A percentile compares a stretch with the other conserved stretches of the same genome.
phyloP scores from a whole-genome alignment of 768 basidiomycete genomes.

The Termitomyces sp. region DNA sequence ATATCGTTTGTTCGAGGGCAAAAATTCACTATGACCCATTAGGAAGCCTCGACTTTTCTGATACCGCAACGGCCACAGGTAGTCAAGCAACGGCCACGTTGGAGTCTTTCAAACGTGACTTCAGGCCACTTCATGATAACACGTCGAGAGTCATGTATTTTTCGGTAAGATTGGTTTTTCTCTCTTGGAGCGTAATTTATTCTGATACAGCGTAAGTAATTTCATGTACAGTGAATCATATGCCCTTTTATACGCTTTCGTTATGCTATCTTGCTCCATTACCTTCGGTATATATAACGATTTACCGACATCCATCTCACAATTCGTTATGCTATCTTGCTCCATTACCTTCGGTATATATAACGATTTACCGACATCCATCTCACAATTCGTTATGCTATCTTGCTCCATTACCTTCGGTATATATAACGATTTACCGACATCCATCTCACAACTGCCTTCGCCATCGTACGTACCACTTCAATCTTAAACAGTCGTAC shows the following conservation, averaged over 20 bases:
- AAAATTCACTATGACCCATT: slow-evolving; percentile 61
- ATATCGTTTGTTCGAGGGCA: slow-evolving; percentile 64
- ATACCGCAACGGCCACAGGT: slow-evolving; percentile 30
- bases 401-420: too few relatives aligned
- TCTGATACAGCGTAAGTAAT: not conserved
- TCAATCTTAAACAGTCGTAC: not conserved
- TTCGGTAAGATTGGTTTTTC: slow-evolving; percentile 21
- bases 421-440: too few relatives aligned
- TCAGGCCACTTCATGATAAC: slow-evolving; percentile 34
- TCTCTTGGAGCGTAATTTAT: not conserved
- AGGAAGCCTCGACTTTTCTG: slow-evolving; percentile 34
- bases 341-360: too few relatives aligned
- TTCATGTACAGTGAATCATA: not conserved
- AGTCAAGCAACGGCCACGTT: slow-evolving; percentile 29
- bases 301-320: too few relatives aligned
- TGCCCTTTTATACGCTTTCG: not conserved
- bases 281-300: too few relatives aligned
- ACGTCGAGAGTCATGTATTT: slow-evolving; percentile 35
- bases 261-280: not conserved
- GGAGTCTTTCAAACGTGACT: slow-evolving; percentile 43
- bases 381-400: not conserved
- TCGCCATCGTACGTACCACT: too few relatives aligned
- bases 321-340: not conserved
- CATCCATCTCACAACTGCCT: too few relatives aligned
- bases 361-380: too few relatives aligned